Conservation (phyloP, 2,329 filamentous ascomycete genomes). For the Colletotrichum tropicicola region DNA sequence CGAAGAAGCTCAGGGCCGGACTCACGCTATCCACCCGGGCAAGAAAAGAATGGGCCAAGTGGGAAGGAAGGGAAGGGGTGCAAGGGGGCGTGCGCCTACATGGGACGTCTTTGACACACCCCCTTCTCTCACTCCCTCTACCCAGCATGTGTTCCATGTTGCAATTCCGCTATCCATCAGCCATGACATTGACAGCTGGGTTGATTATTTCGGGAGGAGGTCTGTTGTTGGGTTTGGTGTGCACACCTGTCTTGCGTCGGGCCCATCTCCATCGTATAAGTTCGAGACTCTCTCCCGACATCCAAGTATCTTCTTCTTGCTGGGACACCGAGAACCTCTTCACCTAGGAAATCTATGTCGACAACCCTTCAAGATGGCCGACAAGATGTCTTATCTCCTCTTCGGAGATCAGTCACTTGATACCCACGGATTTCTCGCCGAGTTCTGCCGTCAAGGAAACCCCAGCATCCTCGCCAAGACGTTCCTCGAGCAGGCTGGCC, state of each 20-base stretch:
- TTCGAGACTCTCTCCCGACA: slow-evolving; percentile 28
- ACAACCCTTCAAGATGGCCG: slow-evolving; percentile 49
- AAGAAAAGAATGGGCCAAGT: slow-evolving; percentile 29
- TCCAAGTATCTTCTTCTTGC: slow-evolving; percentile 9
- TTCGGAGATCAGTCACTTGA: slow-evolving; percentile 79
- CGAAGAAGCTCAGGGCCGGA: slow-evolving; percentile 50
- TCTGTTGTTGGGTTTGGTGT: slow-evolving; percentile 16
- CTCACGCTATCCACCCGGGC: slow-evolving; percentile 36
- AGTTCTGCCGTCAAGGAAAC: slow-evolving; percentile 55
- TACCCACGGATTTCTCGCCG: slow-evolving; percentile 69
- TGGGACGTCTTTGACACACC: slow-evolving; percentile 22
- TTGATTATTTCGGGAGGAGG: slow-evolving; percentile 33
- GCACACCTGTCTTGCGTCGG: slow-evolving; percentile 16
- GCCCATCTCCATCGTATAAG: slow-evolving; percentile 33
- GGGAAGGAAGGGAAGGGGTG: slow-evolving; percentile 26
- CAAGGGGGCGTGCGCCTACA: slow-evolving; percentile 35
- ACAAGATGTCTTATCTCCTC: slow-evolving; percentile 65
- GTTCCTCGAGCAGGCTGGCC: slow-evolving; percentile 67
- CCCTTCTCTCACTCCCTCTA: slow-evolving; percentile 29
- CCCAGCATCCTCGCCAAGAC: slow-evolving; percentile 64
- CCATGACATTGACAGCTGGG: slow-evolving; percentile 34
- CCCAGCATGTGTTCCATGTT: slow-evolving; percentile 32
- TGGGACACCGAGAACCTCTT: slow-evolving; percentile 29
- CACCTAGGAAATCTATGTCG: slow-evolving; percentile 36
- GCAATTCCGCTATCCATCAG: slow-evolving; percentile 30